phyloP scores from a whole-genome alignment of 1,284 basidiomycete species.

The Singerocomus rubriflavus region DNA sequence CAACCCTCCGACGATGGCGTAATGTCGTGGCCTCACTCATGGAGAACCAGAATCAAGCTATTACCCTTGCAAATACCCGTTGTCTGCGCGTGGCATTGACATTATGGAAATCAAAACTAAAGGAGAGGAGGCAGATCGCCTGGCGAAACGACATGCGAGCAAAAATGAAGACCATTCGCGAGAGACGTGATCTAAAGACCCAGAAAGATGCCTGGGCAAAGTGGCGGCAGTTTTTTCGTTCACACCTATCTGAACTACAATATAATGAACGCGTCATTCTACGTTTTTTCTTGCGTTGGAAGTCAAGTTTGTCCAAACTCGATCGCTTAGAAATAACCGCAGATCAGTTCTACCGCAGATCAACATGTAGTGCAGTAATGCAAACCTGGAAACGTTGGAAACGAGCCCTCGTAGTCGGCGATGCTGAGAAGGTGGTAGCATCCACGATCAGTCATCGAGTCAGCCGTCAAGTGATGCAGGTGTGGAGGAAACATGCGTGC shows the following conservation, averaged over 20 bases:
- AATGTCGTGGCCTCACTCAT: conserved; percentile 36
- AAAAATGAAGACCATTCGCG: conserved; percentile 60
- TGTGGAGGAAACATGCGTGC: conserved; percentile 59
- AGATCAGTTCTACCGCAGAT: conserved; percentile 41
- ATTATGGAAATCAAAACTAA: conserved; percentile 50
- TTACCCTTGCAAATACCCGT: conserved; percentile 41
- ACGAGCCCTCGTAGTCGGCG: conserved; percentile 40
- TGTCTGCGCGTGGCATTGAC: conserved; percentile 40
- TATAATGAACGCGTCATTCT: conserved; percentile 42
- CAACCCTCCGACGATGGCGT: conserved; percentile 58
- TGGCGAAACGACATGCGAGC: conserved; percentile 68
- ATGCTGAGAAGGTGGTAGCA: conserved; percentile 42
- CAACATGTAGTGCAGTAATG: conserved; percentile 36
- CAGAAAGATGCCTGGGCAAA: conserved; percentile 54
- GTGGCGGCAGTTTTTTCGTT: conserved; percentile 58
- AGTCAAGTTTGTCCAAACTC: conserved; percentile 37
- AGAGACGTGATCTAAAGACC: conserved; percentile 48
- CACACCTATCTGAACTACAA: conserved; percentile 47
- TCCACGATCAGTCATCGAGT: conserved; percentile 46
- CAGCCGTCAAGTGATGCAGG: conserved; percentile 42
- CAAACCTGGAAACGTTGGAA: conserved; percentile 57
- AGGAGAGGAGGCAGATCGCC: conserved; percentile 47
- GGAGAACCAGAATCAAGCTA: conserved; percentile 41
- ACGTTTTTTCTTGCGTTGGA: conserved; percentile 53
- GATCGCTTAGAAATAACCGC: conserved; percentile 47